Evolutionary conservation across 2,329 filamentous ascomycete species (phyloP), one percentile per base, ranked within the genome.

Genomic region (Phaeosphaeriaceae sp.): DNA sequence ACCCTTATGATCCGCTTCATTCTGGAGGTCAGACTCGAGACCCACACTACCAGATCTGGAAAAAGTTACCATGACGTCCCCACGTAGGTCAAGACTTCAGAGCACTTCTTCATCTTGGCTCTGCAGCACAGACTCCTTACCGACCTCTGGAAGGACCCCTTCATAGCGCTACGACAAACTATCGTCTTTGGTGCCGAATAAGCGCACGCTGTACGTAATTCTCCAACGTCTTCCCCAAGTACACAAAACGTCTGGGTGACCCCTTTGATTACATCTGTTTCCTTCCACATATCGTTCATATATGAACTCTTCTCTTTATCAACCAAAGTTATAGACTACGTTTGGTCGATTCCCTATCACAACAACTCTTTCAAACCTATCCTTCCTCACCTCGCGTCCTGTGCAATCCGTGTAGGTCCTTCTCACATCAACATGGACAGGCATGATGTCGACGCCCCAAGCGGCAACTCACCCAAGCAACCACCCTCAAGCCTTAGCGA

Each of bases 21-120:
- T 36, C 45, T 47, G 22, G 24, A 57, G 24, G 53, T 45, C 41
- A 48, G 48, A 55, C 40, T 44, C 48, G 48, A 42, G 59, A 46
- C 58, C 66, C 62, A 66, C 65, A 63, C 31, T 61, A 40, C 58
- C 53, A 50, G 47, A 60, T 62, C 46, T 57, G 56, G 65, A 56
- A 56, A 60, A 55, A 55, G 55, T 54, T 50, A 59, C 60, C 57
- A 58, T 61, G 22, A 48, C 27, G 57, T 61, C 57, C 65, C 57
- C 56, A 63, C 63, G 55, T 55, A 56, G 42, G 50, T 53, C 49
- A 54, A 58, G 51, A 59, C 51, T 50, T 53, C 54, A 19, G 42
- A 58, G 47, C 41, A 31, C 22, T 44, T 25, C 25, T 57, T 45
- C 33, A 50, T 48, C 57, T 56, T 64, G 54, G 57, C 58, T 53